Evolutionary conservation across 108 stramenopile genomes (phyloP).

Genomic region (Cyclotella atomus): DNA sequence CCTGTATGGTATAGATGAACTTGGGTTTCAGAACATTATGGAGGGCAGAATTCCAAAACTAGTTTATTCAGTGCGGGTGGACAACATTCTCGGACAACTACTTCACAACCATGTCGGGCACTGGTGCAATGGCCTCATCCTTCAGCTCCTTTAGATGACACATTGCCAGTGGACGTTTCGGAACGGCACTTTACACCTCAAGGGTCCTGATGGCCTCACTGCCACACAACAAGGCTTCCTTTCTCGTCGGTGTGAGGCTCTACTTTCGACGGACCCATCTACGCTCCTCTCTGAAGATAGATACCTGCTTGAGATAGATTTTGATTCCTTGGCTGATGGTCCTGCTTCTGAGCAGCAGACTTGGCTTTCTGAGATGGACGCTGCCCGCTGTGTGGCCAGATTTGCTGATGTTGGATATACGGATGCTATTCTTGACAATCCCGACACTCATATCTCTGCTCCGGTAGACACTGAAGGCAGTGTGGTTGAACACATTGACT

Average conservation of each 20-base stretch:
- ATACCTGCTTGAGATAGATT: not conserved
- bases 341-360: not conserved
- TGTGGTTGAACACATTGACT: not conserved
- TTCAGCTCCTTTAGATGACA: not conserved
- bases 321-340: conserved; percentile 1
- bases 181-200: not conserved
- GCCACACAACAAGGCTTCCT: not conserved
- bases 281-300: not conserved
- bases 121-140: conserved; percentile 6
- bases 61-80: not conserved
- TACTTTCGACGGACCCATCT: not conserved
- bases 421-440: not conserved
- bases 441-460: not conserved
- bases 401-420: not conserved
- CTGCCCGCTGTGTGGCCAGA: not conserved
- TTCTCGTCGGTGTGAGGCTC: not conserved
- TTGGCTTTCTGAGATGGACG: not conserved
- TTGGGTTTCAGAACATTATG: not conserved
- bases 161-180: not conserved
- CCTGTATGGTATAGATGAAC: not conserved
- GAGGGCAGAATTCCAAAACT: not conserved
- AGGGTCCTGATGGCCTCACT: conserved; percentile 1
- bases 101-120: not conserved
- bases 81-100: not conserved
- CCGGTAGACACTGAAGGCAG: conserved; percentile 1